A percentile compares a stretch with the other conserved stretches of the same genome.
Evolutionary conservation across 2,329 filamentous ascomycete genomes (phyloP).

Genomic region (Colletotrichum sp.): DNA sequence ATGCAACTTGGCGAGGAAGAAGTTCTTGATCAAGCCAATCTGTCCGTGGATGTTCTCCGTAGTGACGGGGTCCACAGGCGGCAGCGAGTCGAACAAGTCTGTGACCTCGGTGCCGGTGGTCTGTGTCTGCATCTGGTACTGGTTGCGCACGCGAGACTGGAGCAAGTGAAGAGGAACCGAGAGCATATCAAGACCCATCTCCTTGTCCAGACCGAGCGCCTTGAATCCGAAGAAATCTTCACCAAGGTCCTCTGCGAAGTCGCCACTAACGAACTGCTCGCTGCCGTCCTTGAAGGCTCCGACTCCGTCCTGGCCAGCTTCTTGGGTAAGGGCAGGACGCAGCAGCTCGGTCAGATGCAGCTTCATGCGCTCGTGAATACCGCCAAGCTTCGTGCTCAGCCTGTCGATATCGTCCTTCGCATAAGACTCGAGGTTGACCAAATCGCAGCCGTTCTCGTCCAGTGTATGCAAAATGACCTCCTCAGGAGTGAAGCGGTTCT

Average conservation of each 20-base stretch:
- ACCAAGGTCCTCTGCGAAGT: slow-evolving; percentile 96
- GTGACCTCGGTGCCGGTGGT: slow-evolving; percentile 59
- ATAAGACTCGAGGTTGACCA: slow-evolving; percentile 83
- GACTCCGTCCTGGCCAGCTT: slow-evolving; percentile 82
- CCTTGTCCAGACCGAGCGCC: slow-evolving; percentile 88
- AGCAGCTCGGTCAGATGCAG: slow-evolving; percentile 90
- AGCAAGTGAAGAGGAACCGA: slow-evolving; percentile 93
- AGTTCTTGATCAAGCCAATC: slow-evolving; percentile 87
- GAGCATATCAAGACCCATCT: slow-evolving; percentile 86
- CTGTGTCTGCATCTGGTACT: slow-evolving; percentile 77
- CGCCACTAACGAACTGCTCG: slow-evolving; percentile 94
- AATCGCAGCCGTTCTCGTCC: slow-evolving; percentile 80
- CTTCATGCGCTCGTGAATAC: slow-evolving; percentile 95
- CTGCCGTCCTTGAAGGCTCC: slow-evolving; percentile 95
- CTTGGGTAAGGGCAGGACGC: slow-evolving; percentile 79
- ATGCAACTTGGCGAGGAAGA: slow-evolving; percentile 88
- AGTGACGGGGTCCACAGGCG: slow-evolving; percentile 78
- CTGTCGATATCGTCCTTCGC: slow-evolving; percentile 94
- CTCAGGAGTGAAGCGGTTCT: slow-evolving; percentile 78
- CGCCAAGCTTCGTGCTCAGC: slow-evolving; percentile 76
- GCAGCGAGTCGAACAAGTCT: slow-evolving; percentile 70
- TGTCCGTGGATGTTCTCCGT: slow-evolving; percentile 78
- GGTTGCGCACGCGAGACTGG: slow-evolving; percentile 86
- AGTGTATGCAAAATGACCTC: slow-evolving; percentile 88
- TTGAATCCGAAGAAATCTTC: slow-evolving; percentile 99